These are phyloP conservation scores for Tulasnella sp. DNA, from an alignment of 768 basidiomycete genomes.

Conservation along the genomic window DNA sequence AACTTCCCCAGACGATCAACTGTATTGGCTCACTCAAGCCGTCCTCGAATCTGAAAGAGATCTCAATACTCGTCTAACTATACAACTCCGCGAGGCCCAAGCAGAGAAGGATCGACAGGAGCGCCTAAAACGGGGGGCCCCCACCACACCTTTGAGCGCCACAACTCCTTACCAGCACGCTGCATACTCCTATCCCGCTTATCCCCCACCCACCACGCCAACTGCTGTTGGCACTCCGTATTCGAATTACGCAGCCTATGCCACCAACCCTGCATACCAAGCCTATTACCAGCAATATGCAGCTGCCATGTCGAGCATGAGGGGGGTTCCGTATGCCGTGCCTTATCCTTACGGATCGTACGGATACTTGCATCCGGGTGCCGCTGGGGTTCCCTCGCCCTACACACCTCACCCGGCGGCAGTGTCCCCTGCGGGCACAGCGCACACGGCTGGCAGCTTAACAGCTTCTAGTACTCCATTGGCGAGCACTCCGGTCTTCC, in stretches of 20 bases:
- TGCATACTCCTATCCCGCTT: conserved; percentile 25
- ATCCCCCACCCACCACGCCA: conserved; percentile 5
- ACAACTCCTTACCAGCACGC: conserved; percentile 4
- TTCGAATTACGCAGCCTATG: conserved; percentile 24
- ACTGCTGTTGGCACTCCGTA: background rate
- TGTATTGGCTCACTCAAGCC: conserved; percentile 64
- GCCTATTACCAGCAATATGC: conserved; percentile 31
- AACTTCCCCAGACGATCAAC: conserved; percentile 62
- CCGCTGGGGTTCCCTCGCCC: background rate
- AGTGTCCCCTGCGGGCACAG: background rate
- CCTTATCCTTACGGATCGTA: conserved; percentile 27
- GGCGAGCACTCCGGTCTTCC: conserved; percentile 18
- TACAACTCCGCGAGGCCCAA: conserved; percentile 64
- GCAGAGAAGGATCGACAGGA: conserved; percentile 69
- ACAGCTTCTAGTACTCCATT: conserved; percentile 38
- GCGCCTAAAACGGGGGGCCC: conserved; percentile 61
- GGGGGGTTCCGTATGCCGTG: conserved; percentile 16
- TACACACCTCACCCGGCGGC: background rate
- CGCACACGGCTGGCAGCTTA: conserved; percentile 40
- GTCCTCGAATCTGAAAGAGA: conserved; percentile 68
- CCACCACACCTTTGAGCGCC: conserved; percentile 17
- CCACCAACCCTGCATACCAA: conserved; percentile 30
- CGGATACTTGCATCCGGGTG: conserved; percentile 14
- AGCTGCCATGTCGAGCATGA: conserved; percentile 28
- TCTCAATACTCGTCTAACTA: conserved; percentile 59